Evolutionary conservation across 1,139 yeast species (phyloP).

Genomic region (Yamadazyma diddensiae): DNA sequence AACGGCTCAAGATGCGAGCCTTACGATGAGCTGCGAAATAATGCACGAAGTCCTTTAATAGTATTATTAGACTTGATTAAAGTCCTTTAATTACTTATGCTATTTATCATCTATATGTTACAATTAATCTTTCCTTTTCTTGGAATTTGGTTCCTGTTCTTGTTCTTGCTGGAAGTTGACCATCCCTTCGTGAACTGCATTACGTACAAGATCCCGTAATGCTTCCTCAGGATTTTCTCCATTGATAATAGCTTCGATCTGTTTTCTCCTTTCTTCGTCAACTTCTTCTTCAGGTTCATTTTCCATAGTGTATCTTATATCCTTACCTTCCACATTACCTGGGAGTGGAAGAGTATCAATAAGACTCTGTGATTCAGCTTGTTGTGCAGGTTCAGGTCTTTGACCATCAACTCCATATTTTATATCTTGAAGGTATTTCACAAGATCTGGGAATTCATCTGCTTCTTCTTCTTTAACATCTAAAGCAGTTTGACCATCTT

Average conservation of each 20-base stretch:
- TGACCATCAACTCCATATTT: constrained; percentile 21
- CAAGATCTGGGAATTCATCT: constrained; percentile 74
- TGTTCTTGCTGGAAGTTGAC: constrained; percentile 22
- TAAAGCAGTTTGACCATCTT: constrained; percentile 69
- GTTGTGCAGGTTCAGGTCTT: too few species aligned
- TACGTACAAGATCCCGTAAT: constrained; percentile 62
- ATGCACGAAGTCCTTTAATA: too few species aligned
- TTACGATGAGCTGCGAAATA: too few species aligned
- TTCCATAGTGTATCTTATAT: constrained; percentile 56
- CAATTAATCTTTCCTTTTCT: constrained; percentile 20
- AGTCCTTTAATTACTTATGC: too few species aligned
- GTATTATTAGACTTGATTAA: too few species aligned
- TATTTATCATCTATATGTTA: background rate
- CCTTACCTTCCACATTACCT: constrained; percentile 47
- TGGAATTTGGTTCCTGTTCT: constrained; percentile 8
- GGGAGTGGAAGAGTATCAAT: constrained; percentile 37
- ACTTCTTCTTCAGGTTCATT: constrained; percentile 34
- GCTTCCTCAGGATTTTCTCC: constrained; percentile 81
- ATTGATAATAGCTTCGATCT: constrained; percentile 66
- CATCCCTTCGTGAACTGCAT: constrained; percentile 57
- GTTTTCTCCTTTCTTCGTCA: constrained; percentile 53
- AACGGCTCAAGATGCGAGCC: too few species aligned
- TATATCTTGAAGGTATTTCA: constrained; percentile 54
- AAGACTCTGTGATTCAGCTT: constrained; percentile 5
- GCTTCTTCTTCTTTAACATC: constrained; percentile 78